phyloP scores from a whole-genome alignment of 2,329 filamentous ascomycete genomes.

The Chrysosporium queenslandicum region DNA sequence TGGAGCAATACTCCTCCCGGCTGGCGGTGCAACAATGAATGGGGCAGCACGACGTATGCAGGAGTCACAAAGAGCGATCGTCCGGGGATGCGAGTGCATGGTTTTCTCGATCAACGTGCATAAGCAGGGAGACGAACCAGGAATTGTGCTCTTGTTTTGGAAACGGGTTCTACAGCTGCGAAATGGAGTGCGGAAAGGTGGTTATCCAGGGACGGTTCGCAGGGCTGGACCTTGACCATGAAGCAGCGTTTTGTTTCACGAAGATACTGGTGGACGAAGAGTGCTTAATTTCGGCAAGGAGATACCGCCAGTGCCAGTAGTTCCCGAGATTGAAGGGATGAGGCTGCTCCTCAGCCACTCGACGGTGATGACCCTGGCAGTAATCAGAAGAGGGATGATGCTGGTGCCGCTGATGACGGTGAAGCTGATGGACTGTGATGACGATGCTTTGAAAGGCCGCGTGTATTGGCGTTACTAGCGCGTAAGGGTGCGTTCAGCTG shows the following conservation, averaged over 20 bases:
- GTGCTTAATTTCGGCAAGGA: constrained; percentile 30
- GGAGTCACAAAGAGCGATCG: constrained; percentile 51
- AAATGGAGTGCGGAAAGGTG: constrained; percentile 46
- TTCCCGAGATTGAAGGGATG: not conserved
- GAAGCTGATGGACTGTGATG: not conserved
- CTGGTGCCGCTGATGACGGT: not conserved
- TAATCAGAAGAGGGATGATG: not conserved
- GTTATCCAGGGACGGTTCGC: constrained; percentile 54
- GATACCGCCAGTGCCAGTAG: constrained; percentile 23
- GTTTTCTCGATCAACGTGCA: constrained; percentile 51
- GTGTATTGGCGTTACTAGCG: not conserved
- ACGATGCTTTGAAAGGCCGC: not conserved
- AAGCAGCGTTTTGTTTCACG: constrained; percentile 39
- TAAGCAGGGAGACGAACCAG: constrained; percentile 39
- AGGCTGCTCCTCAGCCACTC: not conserved
- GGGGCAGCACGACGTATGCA: constrained; percentile 47
- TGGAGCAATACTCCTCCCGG: constrained; percentile 57
- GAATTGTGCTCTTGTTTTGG: constrained; percentile 52
- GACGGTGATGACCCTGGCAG: not conserved
- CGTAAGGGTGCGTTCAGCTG: not conserved
- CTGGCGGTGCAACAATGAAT: constrained; percentile 61
- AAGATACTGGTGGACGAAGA: constrained; percentile 40
- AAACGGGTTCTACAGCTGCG: constrained; percentile 45
- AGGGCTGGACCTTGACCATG: constrained; percentile 41
- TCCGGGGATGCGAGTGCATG: constrained; percentile 54